Evolutionary conservation across 805 yeast genomes (phyloP).

Genomic region (Kazachstania psychrophila): DNA sequence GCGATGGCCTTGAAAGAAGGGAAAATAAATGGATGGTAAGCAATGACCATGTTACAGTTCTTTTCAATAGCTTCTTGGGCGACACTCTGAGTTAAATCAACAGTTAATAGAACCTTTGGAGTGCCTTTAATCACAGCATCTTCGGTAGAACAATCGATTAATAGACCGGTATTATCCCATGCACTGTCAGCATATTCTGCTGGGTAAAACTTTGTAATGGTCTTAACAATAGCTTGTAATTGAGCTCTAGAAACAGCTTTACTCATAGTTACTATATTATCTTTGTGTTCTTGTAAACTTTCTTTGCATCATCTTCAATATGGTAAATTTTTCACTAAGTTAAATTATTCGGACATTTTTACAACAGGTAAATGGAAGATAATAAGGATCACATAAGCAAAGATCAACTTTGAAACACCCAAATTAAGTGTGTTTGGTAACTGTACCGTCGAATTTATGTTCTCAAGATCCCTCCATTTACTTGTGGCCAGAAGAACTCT

Average conservation of each 20-base stretch:
- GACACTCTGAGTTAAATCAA: slow-evolving; percentile 77
- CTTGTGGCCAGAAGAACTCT: slow-evolving; percentile 8
- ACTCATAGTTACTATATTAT: slow-evolving; percentile 11
- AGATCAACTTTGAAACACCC: no score
- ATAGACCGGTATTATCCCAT: slow-evolving; percentile 94
- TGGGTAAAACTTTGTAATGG: slow-evolving; percentile 74
- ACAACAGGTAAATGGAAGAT: no score
- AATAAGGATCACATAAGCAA: no score
- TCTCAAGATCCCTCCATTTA: background rate
- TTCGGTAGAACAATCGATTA: slow-evolving; percentile 55
- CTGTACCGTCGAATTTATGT: background rate
- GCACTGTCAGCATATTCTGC: slow-evolving; percentile 67
- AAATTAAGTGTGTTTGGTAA: no score
- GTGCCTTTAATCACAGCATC: slow-evolving; percentile 10
- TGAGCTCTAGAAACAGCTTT: slow-evolving; percentile 20
- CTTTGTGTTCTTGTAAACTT: no score
- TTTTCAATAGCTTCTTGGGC: slow-evolving; percentile 70
- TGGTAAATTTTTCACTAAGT: no score
- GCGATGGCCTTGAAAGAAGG: slow-evolving; percentile 71
- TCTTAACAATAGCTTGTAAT: slow-evolving; percentile 39
- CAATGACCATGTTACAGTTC: slow-evolving; percentile 52
- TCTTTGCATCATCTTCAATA: no score
- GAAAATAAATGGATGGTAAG: slow-evolving; percentile 94
- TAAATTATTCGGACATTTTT: no score
- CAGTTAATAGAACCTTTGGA: slow-evolving; percentile 49